Evolutionary conservation across 768 basidiomycete genomes (phyloP).

Genomic region (Suillus subaureus): DNA sequence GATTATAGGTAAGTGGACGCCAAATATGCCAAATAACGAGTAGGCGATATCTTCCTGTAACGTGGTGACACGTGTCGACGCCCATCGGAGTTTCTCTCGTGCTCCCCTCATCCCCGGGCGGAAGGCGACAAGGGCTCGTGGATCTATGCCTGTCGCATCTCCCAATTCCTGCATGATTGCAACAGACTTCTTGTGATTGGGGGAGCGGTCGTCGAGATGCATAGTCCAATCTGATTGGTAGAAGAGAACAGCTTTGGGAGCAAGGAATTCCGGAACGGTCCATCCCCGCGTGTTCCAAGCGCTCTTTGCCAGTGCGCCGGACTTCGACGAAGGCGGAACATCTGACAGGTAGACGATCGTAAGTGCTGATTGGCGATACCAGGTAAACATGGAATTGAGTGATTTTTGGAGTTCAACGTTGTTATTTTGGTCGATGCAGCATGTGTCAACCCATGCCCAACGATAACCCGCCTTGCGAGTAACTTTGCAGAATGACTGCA

Average conservation of each 20-base stretch:
- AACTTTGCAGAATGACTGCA: conserved; percentile 13
- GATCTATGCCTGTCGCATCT: background rate
- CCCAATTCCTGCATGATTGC: background rate
- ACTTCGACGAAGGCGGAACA: background rate
- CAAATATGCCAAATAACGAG: background rate
- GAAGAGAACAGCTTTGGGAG: background rate
- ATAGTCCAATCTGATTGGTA: background rate
- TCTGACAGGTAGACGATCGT: background rate
- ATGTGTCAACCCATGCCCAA: conserved; percentile 14
- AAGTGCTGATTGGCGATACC: conserved; percentile 7
- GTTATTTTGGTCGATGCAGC: conserved; percentile 14
- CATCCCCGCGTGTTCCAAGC: background rate
- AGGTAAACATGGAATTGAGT: conserved; percentile 12
- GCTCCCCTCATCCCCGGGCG: background rate
- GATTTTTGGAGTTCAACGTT: conserved; percentile 11
- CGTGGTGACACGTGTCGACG: background rate
- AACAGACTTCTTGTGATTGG: background rate
- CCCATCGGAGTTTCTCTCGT: background rate
- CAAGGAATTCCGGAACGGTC: background rate
- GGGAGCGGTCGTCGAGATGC: background rate
- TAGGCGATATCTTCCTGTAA: background rate
- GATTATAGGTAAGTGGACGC: background rate
- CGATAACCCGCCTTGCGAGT: conserved; percentile 15
- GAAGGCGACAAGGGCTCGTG: background rate
- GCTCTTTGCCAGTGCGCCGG: background rate